Base-by-base conservation (phyloP, 257 asterid genomes). In the Eustoma russellianum region DNA sequence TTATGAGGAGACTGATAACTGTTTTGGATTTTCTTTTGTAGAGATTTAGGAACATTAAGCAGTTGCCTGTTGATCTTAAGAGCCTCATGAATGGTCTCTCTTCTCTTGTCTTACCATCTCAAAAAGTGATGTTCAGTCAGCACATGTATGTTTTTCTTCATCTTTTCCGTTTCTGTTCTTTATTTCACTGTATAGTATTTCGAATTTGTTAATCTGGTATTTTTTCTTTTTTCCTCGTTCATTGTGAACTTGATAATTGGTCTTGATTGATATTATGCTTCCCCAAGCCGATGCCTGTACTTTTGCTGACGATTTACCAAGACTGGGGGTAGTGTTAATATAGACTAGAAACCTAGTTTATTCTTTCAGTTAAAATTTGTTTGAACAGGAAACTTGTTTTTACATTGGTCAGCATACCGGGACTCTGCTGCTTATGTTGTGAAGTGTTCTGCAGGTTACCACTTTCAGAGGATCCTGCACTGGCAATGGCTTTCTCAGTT, bases 401-500 rank as follows among this genome's bases (percentile, higher is more conserved):
- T 50, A 17, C 50, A 16, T 58, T 52, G 35, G 48, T 41, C 34
- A 17, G 55, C 56, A 40, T 54, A 12, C 30, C 34, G 34, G 34
- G 13, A 24, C 35, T 19, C 41, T 13, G 52, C 48, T 33, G 48
- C n/a, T 33, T 56, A 40, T 9, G 33, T 55, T 66, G 33, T 64
- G 5, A 13, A 50, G n/a, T 74, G 44, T 64, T 58, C 24, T 64
- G 53, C 76, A 91, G 98, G 90, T 62, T 91, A 61, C 73, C 94
- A 4, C 79, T 91, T 61, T 87, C 98, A 14, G 98, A 91, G 63
- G 95, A 91, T 64, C 88, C 94, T 72, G 87, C 95, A 59, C 69
- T 91, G 80, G 95, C 98, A 52, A 91, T 91, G 97, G 95, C 95
- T 3, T 91, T 91, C 67, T 85, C 98, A 50, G 95, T 80, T 59